Evolutionary conservation across 352 stramenopile species (phyloP).

Genomic region (Phytophthora citrophthora): DNA sequence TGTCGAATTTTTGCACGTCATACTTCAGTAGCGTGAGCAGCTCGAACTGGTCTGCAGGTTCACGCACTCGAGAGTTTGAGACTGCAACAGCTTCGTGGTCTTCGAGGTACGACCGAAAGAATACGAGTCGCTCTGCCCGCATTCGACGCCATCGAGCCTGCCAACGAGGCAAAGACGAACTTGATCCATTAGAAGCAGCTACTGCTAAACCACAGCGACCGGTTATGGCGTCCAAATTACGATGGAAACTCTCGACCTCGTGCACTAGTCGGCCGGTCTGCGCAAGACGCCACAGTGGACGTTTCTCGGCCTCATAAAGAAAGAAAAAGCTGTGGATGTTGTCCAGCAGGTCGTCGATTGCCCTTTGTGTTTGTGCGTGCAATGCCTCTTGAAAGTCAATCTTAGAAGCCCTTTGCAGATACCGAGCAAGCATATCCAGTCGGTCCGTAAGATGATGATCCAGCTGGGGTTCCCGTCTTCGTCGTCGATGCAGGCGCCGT

Average conservation of each 20-base stretch:
- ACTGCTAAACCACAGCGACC: conserved; percentile 34
- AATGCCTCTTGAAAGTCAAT: conserved; percentile 11
- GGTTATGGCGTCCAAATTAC: conserved; percentile 38
- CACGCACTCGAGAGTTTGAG: conserved; percentile 15
- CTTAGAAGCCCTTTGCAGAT: conserved; percentile 24
- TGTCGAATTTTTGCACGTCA: conserved; percentile 30
- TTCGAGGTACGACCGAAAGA: conserved; percentile 32
- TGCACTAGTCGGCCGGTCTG: conserved; percentile 43
- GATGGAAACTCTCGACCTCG: conserved; percentile 43
- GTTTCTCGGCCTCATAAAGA: conserved; percentile 31
- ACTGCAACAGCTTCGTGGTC: conserved; percentile 17
- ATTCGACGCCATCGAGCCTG: conserved; percentile 41
- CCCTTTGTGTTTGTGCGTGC: conserved; percentile 22
- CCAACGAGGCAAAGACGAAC: conserved; percentile 31
- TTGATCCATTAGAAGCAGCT: conserved; percentile 3
- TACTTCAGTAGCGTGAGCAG: conserved; percentile 35
- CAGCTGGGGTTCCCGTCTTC: conserved; percentile 30
- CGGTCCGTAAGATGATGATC: conserved; percentile 38
- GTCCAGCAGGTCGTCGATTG: conserved; percentile 33
- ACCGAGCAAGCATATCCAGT: conserved; percentile 28
- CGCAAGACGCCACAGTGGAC: conserved; percentile 35
- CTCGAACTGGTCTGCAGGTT: conserved; percentile 34
- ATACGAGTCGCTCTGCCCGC: conserved; percentile 37
- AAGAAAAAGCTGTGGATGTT: conserved; percentile 40
- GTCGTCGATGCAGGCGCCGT: conserved; percentile 25